Evolutionary conservation across 2,329 filamentous ascomycete species (phyloP), one percentile per base, ranked within the genome.

Genomic region (Fusarium pseudoanthophilum): DNA sequence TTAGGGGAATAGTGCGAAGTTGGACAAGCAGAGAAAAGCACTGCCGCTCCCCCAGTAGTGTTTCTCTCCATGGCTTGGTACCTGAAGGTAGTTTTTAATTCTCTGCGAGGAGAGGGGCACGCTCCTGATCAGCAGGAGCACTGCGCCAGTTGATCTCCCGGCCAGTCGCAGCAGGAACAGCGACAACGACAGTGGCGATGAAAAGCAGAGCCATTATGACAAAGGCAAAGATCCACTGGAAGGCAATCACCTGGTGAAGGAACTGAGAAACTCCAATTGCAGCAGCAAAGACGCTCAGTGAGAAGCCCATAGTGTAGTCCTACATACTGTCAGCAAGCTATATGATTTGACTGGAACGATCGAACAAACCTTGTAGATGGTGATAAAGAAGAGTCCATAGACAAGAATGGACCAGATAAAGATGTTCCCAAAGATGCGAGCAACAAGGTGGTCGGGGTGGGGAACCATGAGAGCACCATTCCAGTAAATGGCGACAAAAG

Each of bases 171-270:
- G 88, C 88, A 1, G 92, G 92, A 39, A 93, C 82, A 5, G 89
- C 92, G 59, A 94, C 85, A 21, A 87, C 82, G 5, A 93, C 77
- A 3, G 92, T 94, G 24, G 89, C 83, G 26, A 95, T 81, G 80
- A 96, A 92, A 60, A 97, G 88, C 32, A 93, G 80, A 2, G 87
- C 89, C 87, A 95, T 95, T 80, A 97, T 94, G 71, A 90, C 86
- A 79, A 97, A 96, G 39, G 94, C 93, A 80, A 97, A 97, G 82
- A 97, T 95, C 94, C 94, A 97, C 84, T 97, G 95, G 73, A 97
- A 86, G 11, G 93, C 93, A 74, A 97, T 86, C 67, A 92, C 82
- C 80, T 94, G 90, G 77, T 88, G 87, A 57, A 91, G 84, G 83
- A 97, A 91, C 81, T 97, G 95, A 20, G 90, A 88, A 21, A 96